Percentiles rank a stretch among this genome's conserved stretches.
Conservation (phyloP, 139 green algal species). For the Yamagishiella unicocca region DNA sequence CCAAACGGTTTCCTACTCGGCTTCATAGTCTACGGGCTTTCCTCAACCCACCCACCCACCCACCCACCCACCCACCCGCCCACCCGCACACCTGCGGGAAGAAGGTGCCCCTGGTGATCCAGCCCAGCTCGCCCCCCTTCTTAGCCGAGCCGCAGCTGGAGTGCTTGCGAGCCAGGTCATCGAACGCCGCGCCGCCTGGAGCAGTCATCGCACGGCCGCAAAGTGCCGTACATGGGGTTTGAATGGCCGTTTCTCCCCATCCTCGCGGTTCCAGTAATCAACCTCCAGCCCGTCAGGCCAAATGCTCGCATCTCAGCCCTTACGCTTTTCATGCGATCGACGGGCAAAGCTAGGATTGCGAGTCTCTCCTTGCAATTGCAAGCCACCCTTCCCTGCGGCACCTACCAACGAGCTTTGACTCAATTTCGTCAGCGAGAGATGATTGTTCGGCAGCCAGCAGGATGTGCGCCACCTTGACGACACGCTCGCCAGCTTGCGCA, state of each 20-base stretch:
- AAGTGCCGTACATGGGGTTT: neutral
- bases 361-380: neutral
- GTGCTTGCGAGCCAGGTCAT: conserved; percentile 19
- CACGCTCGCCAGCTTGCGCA: neutral
- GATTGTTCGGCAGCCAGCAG: neutral
- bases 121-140: conserved; percentile 32
- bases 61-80: too few relatives aligned
- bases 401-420: conserved; percentile 23
- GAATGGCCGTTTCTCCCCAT: neutral
- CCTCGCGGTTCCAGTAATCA: too few relatives aligned
- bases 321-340: neutral
- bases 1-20: too few relatives aligned
- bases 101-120: conserved; percentile 39
- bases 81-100: conserved; percentile 26
- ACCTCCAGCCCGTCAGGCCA: too few relatives aligned
- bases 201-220: neutral
- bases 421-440: neutral
- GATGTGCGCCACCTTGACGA: conserved; percentile 34
- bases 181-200: conserved; percentile 17
- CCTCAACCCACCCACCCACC: too few relatives aligned
- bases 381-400: neutral
- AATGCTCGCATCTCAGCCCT: neutral
- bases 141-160: conserved; percentile 20
- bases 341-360: neutral
- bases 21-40: too few relatives aligned